Evolutionary conservation across 768 basidiomycete genomes (phyloP).

Genomic region (Leccinum ochraceum): DNA sequence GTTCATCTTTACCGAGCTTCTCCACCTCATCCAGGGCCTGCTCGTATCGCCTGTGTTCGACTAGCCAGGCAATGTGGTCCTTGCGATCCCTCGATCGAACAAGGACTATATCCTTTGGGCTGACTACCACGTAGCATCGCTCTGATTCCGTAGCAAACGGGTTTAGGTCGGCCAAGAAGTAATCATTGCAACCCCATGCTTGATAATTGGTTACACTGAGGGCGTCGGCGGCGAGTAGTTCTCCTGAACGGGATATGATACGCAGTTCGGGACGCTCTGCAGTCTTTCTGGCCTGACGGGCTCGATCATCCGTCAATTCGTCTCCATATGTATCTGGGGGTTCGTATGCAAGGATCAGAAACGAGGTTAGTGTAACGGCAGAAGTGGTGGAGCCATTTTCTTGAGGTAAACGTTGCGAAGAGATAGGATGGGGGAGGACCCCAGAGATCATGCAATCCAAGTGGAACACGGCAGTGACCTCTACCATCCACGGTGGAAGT

Average conservation of each 20-base stretch:
- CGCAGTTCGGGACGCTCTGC: conserved; percentile 94
- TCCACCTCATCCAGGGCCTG: conserved; percentile 87
- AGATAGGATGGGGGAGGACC: conserved; percentile 73
- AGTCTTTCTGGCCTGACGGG: conserved; percentile 75
- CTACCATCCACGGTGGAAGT: conserved; percentile 67
- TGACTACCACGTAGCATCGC: conserved; percentile 78
- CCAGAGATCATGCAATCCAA: conserved; percentile 96
- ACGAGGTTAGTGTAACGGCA: conserved; percentile 55
- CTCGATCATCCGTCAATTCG: conserved; percentile 71
- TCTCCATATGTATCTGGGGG: conserved; percentile 69
- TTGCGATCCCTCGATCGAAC: conserved; percentile 85
- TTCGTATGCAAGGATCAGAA: conserved; percentile 86
- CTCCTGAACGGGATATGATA: conserved; percentile 85
- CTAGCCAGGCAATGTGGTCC: conserved; percentile 92
- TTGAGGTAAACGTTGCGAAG: conserved; percentile 22
- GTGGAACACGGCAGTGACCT: conserved; percentile 90
- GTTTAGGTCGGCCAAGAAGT: conserved; percentile 61
- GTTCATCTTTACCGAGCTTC: conserved; percentile 42
- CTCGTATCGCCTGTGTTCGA: conserved; percentile 83
- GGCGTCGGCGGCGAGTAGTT: conserved; percentile 85
- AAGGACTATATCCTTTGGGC: conserved; percentile 83
- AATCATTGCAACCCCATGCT: conserved; percentile 91
- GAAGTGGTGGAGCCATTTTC: conserved; percentile 22
- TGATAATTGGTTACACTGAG: conserved; percentile 78
- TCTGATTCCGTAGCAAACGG: conserved; percentile 28